Conservation (phyloP, 78 protist species). For the Tieghemostelium lacteum region DNA sequence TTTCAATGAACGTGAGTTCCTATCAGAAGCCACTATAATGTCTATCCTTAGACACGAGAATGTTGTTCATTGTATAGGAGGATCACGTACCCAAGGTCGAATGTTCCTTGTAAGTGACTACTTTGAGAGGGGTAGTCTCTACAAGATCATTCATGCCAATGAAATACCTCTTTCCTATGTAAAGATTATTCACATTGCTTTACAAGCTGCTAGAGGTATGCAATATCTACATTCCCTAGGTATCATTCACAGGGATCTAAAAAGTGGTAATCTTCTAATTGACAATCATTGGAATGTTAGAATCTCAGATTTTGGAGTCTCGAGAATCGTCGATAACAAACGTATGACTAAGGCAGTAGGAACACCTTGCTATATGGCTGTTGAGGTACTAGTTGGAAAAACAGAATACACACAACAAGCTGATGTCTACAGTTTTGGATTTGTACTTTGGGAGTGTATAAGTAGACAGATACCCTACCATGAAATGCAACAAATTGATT, state of each 20-base stretch:
- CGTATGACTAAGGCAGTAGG: conserved; percentile 71
- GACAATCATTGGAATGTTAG: conserved; percentile 65
- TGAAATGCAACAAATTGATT: conserved; percentile 22
- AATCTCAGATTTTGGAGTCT: conserved; percentile 48
- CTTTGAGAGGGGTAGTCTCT: conserved; percentile 23
- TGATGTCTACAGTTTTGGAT: conserved; percentile 54
- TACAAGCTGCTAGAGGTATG: conserved; percentile 57
- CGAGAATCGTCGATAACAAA: conserved; percentile 14
- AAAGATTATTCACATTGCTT: conserved; percentile 41
- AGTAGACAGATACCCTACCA: conserved; percentile 42
- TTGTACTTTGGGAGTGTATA: conserved; percentile 60
- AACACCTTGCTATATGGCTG: conserved; percentile 65
- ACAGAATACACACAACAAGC: conserved; percentile 49
- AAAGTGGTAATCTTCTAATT: conserved; percentile 46
- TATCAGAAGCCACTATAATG: conserved; percentile 38
- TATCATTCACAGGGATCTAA: conserved; percentile 78
- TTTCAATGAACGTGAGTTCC: conserved; percentile 54
- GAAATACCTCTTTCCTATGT: conserved; percentile 40
- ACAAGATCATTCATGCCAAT: conserved; percentile 13
- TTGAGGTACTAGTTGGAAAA: conserved; percentile 20
- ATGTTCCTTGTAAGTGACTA: conserved; percentile 47
- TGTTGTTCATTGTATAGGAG: conserved; percentile 60
- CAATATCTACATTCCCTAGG: conserved; percentile 63
- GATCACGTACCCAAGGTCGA: conserved; percentile 7
- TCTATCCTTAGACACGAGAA: conserved; percentile 25